Percentiles rank a stretch among this genome's conserved stretches.
These are phyloP conservation scores for Spathaspora boniae DNA, from an alignment of 805 yeast genomes.

Conservation along the genomic window DNA sequence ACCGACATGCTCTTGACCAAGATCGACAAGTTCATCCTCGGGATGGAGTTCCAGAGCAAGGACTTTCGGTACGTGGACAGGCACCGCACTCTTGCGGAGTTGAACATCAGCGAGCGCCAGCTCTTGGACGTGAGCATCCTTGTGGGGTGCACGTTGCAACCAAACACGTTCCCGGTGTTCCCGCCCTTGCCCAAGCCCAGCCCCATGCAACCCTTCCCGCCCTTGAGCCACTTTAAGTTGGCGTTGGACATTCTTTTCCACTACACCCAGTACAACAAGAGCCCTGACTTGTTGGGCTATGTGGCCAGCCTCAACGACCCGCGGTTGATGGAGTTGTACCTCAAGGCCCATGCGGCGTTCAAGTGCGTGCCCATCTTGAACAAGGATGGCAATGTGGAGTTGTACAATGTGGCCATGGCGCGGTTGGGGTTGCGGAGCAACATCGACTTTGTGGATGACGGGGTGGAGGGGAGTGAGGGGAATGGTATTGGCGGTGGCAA, in stretches of 20 bases:
- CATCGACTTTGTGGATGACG: conserved; percentile 17
- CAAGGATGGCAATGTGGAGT: conserved; percentile 63
- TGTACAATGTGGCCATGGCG: conserved; percentile 43
- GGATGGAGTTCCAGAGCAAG: conserved; percentile 62
- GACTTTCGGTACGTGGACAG: conserved; percentile 69
- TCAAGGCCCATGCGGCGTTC: conserved; percentile 65
- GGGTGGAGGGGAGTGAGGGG: conserved; percentile 13
- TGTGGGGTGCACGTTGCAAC: conserved; percentile 76
- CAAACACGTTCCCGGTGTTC: conserved; percentile 52
- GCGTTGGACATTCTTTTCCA: conserved; percentile 39
- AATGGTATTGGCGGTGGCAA: conserved; percentile 2
- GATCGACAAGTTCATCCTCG: conserved; percentile 67
- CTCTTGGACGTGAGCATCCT: conserved; percentile 73
- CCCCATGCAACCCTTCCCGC: conserved; percentile 38
- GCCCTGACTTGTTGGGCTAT: conserved; percentile 40
- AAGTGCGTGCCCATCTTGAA: conserved; percentile 73
- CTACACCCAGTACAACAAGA: conserved; percentile 22
- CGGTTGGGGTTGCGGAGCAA: conserved; percentile 24
- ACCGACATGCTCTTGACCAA: conserved; percentile 68
- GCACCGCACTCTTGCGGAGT: conserved; percentile 53
- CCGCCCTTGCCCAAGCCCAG: conserved; percentile 44
- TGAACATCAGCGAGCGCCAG: conserved; percentile 59
- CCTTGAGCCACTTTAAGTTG: conserved; percentile 37
- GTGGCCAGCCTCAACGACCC: conserved; percentile 46
- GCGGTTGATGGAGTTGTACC: conserved; percentile 47